phyloP scores from a whole-genome alignment of 169 alveolate species.

The Eimeria acervulina region DNA sequence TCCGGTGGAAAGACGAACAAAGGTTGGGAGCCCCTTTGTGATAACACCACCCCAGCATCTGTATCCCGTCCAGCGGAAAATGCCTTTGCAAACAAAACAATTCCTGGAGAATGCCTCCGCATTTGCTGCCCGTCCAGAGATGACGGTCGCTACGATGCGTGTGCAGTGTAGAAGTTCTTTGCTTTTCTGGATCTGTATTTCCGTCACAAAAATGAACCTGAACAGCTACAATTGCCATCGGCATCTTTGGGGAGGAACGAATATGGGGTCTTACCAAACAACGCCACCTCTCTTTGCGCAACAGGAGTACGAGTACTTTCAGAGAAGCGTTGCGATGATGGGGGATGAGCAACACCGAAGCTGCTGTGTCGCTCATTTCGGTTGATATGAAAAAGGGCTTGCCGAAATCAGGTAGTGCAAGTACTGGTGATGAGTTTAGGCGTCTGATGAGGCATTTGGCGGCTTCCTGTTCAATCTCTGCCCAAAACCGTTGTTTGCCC shows the following conservation, averaged over 20 bases:
- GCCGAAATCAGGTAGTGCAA: neutral
- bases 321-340: too few relatives aligned
- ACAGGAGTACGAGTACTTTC: too few relatives aligned
- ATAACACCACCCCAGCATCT: too few relatives aligned
- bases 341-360: too few relatives aligned
- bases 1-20: neutral
- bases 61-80: neutral
- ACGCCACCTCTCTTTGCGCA: too few relatives aligned
- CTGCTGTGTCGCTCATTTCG: too few relatives aligned
- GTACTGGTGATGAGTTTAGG: neutral
- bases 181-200: neutral
- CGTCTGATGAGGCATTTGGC: neutral
- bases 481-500: neutral
- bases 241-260: too few relatives aligned
- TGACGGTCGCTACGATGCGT: neutral
- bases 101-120: neutral
- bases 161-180: neutral
- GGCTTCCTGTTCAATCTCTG: neutral
- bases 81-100: neutral
- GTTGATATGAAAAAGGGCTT: too few relatives aligned
- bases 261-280: too few relatives aligned
- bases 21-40: neutral
- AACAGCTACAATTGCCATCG: neutral
- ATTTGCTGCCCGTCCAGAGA: neutral
- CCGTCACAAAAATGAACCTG: neutral